Evolutionary conservation across 2,329 filamentous ascomycete genomes (phyloP).

Genomic region (Fusarium sp.): DNA sequence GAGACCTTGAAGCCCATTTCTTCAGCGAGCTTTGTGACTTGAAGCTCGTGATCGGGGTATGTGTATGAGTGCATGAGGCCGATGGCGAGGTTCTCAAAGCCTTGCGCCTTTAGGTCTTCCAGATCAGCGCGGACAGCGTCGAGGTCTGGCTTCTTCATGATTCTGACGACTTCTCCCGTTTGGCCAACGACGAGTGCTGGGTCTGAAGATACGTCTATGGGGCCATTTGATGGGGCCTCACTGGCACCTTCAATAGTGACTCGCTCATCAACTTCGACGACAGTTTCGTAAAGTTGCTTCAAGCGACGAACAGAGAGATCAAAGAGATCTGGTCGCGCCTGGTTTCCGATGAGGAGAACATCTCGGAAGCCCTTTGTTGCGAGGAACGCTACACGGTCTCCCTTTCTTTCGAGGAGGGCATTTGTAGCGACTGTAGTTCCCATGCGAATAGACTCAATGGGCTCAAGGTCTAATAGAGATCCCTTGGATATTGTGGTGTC

Average conservation of each 20-base stretch:
- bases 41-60: conserved; percentile 66
- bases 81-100: conserved; percentile 64
- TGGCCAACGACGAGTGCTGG: conserved; percentile 73
- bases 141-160: conserved; percentile 69
- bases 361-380: conserved; percentile 80
- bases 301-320: conserved; percentile 76
- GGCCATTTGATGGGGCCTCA: conserved; percentile 70
- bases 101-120: conserved; percentile 68
- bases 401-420: conserved; percentile 79
- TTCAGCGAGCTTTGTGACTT: conserved; percentile 49
- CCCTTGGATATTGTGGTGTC: conserved; percentile 49
- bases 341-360: conserved; percentile 77
- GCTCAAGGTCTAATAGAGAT: conserved; percentile 48
- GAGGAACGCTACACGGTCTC: conserved; percentile 76
- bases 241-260: conserved; percentile 80
- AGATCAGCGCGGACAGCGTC: conserved; percentile 66
- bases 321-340: conserved; percentile 78
- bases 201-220: conserved; percentile 55
- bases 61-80: conserved; percentile 79
- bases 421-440: conserved; percentile 85
- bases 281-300: conserved; percentile 74
- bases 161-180: conserved; percentile 75
- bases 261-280: conserved; percentile 79
- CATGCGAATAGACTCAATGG: conserved; percentile 76
- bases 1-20: conserved; percentile 57